A percentile compares a stretch with the other conserved stretches of the same genome.
These are phyloP conservation scores for Basidiobolus meristosporus DNA, from an alignment of 371 early-diverging fungal genomes.

Conservation along the genomic window DNA sequence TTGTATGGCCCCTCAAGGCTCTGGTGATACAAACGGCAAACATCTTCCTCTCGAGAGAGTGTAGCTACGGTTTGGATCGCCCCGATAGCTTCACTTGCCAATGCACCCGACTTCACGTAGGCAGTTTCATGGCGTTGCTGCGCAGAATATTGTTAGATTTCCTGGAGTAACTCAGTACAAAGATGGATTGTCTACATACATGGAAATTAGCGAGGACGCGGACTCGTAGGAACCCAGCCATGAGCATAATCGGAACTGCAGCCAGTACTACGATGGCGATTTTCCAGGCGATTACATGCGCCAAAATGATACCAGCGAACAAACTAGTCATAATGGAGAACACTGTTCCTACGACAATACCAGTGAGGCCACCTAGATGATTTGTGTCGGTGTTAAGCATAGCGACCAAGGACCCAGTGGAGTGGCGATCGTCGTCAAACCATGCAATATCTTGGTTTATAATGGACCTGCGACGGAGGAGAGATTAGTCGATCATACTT, in stretches of 20 bases:
- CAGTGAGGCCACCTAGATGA: constrained; percentile 24
- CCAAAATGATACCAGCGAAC: constrained; percentile 69
- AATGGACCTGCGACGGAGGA: neutral
- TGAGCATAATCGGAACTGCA: constrained; percentile 6
- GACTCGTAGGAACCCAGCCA: constrained; percentile 36
- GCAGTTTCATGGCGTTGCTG: constrained; percentile 7
- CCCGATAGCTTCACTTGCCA: constrained; percentile 69
- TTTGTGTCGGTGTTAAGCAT: constrained; percentile 59
- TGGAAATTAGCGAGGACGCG: constrained; percentile 32
- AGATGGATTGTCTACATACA: too few relatives aligned
- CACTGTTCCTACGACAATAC: constrained; percentile 1
- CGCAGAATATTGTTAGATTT: too few relatives aligned
- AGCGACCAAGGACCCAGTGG: constrained; percentile 60
- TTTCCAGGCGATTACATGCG: constrained; percentile 70
- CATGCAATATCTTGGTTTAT: constrained; percentile 56
- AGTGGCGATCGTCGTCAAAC: constrained; percentile 64
- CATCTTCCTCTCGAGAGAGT: constrained; percentile 51
- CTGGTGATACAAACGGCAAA: constrained; percentile 25
- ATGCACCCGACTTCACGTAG: constrained; percentile 43
- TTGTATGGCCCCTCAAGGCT: constrained; percentile 37
- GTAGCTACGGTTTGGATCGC: constrained; percentile 75
- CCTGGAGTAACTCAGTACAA: too few relatives aligned
- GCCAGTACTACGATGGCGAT: constrained; percentile 54
- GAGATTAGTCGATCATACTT: constrained; percentile 30
- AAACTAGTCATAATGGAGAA: constrained; percentile 16